Percentiles rank a stretch among this genome's conserved stretches.
These are phyloP conservation scores for Trichoderma pleuroti DNA, from an alignment of 2,329 filamentous ascomycete genomes.

Conservation along the genomic window DNA sequence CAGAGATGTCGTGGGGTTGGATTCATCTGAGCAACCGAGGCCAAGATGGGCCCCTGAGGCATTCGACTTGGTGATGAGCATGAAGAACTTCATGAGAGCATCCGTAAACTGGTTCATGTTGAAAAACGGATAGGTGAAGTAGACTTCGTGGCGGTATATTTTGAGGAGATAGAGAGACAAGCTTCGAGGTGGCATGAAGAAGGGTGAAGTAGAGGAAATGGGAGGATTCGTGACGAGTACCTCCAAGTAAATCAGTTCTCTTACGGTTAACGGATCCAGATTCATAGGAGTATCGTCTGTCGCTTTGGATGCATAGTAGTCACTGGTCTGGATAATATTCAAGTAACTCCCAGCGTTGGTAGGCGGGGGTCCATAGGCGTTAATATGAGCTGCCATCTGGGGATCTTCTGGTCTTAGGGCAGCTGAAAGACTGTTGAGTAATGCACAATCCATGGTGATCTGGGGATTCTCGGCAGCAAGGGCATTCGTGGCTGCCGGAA, in stretches of 20 bases:
- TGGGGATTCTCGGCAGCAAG: neutral
- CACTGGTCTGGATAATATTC: neutral
- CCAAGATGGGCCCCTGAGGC: conserved; percentile 27
- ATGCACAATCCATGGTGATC: neutral
- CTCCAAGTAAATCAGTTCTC: neutral
- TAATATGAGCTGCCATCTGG: neutral
- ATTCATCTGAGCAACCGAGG: conserved; percentile 28
- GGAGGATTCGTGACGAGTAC: neutral
- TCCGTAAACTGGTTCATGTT: conserved; percentile 39
- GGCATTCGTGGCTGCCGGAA: neutral
- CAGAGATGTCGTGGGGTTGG: conserved; percentile 33
- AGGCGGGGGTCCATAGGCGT: neutral
- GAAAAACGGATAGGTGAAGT: conserved; percentile 44
- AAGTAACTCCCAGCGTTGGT: neutral
- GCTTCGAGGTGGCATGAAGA: conserved; percentile 35
- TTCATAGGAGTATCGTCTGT: neutral
- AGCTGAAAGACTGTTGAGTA: neutral
- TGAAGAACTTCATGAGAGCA: conserved; percentile 40
- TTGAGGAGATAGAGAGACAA: conserved; percentile 41
- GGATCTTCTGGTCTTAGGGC: neutral
- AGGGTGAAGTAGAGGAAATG: neutral
- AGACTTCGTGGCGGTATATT: conserved; percentile 38
- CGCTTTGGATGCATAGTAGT: neutral
- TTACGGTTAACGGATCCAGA: neutral
- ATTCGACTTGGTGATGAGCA: conserved; percentile 14